Percentiles rank a stretch among this genome's conserved stretches.
Evolutionary conservation across 2,329 filamentous ascomycete genomes (phyloP).

Genomic region (Graphium sp.): DNA sequence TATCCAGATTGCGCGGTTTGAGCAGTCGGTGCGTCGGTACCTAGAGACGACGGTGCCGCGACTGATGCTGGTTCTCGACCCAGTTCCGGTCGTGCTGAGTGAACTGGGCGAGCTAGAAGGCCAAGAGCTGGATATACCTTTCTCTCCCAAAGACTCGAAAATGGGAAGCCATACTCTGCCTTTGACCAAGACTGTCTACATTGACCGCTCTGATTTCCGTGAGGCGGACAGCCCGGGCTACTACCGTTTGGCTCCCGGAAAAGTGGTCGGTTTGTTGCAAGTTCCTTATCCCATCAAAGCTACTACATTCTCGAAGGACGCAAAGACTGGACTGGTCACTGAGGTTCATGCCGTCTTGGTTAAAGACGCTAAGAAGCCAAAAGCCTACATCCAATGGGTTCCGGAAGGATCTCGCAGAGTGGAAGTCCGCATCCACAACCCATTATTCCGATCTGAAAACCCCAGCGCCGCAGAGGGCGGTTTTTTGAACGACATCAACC

Average conservation of each 20-base stretch:
- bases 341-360: slow-evolving; percentile 48
- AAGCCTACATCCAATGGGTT: slow-evolving; percentile 87
- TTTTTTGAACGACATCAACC: slow-evolving; percentile 72
- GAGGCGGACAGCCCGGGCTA: slow-evolving; percentile 60
- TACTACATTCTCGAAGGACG: slow-evolving; percentile 52
- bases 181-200: slow-evolving; percentile 68
- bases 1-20: slow-evolving; percentile 70
- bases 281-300: slow-evolving; percentile 55
- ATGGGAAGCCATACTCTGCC: slow-evolving; percentile 43
- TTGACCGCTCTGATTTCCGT: slow-evolving; percentile 68
- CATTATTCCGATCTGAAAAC: slow-evolving; percentile 74
- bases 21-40: slow-evolving; percentile 70
- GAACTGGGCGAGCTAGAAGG: slow-evolving; percentile 53
- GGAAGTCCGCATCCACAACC: slow-evolving; percentile 64
- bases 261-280: slow-evolving; percentile 60
- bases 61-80: slow-evolving; percentile 78
- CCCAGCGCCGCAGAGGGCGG: slow-evolving; percentile 63
- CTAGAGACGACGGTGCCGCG: slow-evolving; percentile 78
- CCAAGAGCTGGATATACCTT: slow-evolving; percentile 52
- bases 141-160: slow-evolving; percentile 63
- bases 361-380: slow-evolving; percentile 55
- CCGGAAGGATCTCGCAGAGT: slow-evolving; percentile 48
- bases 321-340: slow-evolving; percentile 43
- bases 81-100: slow-evolving; percentile 67
- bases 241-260: slow-evolving; percentile 65